Evolutionary conservation across 129 eudicot genomes (phyloP), one percentile per base, ranked within the genome.

Genomic region (Solidago caesia): DNA sequence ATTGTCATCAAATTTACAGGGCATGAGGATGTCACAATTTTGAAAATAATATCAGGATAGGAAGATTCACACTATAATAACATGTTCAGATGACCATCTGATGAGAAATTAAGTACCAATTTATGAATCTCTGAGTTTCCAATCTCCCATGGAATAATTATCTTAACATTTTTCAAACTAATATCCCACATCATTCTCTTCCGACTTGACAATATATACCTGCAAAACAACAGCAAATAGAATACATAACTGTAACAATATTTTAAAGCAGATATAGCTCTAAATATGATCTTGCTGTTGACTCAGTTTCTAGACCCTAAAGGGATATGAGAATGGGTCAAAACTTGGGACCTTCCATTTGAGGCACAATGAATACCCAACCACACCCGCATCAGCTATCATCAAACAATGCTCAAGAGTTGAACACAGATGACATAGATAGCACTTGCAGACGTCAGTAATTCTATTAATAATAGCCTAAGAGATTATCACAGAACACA

Each of bases 101-200:
- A 77, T 47, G 44, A 55, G 47, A 72, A 65, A 56, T 29, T 33
- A 64, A 13, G 13, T 93, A 93, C 98, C 89, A 87, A 21, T 72
- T 81, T 83, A 77, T 84, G 86, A 48, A 61, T 41, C 75, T 79
- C 84, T 46, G 77, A 66, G 5, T 83, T 79, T 62, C 77, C 67
- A 80, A 67, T 68, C 75, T 75, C 64, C 87, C 89, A 90, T 5
- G 96, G 92, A 61, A 90, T 67, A 72, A 72, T 51, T n/a, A 90
- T 80, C 57, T 73, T 77, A 56, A 83, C 67, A 80, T 85, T 79
- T 64, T 33, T 55, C 68, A 90, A 73, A 71, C 79, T 77, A 71
- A 88, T 76, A 85, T 88, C 97, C 96, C 87, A 90, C 69, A 70
- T 81, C 77, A 86, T 80, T 80, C 87, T 86, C 84, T 79, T 86